Base-by-base conservation (phyloP, 345 rosid genomes). In the Gossypium anomalum region DNA sequence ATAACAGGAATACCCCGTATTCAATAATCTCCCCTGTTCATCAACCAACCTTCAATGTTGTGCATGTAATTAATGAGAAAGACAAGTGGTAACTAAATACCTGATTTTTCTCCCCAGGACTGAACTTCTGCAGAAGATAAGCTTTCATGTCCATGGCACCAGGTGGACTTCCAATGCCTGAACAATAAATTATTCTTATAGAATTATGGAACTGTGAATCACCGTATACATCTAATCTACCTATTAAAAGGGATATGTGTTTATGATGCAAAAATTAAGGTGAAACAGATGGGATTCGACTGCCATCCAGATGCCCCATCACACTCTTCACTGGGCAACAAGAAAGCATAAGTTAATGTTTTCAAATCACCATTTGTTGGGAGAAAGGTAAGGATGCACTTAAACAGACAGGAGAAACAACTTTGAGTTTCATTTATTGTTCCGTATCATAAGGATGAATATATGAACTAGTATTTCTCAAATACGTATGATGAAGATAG, bases 121-220 rank as follows among this genome's bases (percentile, higher is more conserved):
- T 93, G 29, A 27, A 3, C 29, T 27, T 27, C 29, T 27, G 0
- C 29, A 3, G 29, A 27, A 3, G 29, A 27, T 27, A 27, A 27
- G 29, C 29, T 27, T 27, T 27, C 29, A 27, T 27, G 29, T 0
- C 29, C 29, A 94, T 92, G 44, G 78, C 81, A 64, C 97, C 97
- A 9, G 97, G 97, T 73, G 97, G 93, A 72, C 86, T 89, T 80
- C 95, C 97, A 74, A 94, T 87, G 58, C 97, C 97, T 90, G 82
- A 55, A 71, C 71, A 10, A 78, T 20, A 55, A 48, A 17, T 25
- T 44, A 9, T 19, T 25, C 22, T 72, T 47, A 68, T n/a, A 10
- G 71, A 48, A 14, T 4, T 55, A 60, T 15, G 23, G 53, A n/a
- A 27, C 29, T 27, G 3, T 27, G 29, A 60, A 76, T 29, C 34